These are phyloP conservation scores for Avena insularis DNA, from an alignment of 176 grass and related monocot genomes.

Conservation along the genomic window DNA sequence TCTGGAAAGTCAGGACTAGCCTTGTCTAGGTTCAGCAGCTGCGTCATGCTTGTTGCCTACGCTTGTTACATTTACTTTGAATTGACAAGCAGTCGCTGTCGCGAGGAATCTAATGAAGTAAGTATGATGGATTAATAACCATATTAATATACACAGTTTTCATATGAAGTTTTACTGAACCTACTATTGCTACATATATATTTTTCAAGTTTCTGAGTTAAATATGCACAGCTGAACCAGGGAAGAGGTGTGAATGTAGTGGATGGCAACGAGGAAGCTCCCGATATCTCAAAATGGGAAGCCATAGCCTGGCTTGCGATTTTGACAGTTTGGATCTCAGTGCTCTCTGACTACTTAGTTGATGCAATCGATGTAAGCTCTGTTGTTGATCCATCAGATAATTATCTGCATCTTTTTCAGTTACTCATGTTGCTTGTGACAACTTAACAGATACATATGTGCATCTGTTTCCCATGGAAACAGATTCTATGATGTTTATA, in stretches of 20 bases:
- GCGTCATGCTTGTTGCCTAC: slow-evolving; percentile 84
- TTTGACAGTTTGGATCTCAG: slow-evolving; percentile 72
- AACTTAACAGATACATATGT: slow-evolving; percentile 19
- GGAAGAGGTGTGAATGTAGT: slow-evolving; percentile 46
- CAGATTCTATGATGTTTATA: not conserved
- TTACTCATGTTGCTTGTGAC: not conserved
- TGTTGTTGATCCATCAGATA: not conserved
- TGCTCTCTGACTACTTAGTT: slow-evolving; percentile 74
- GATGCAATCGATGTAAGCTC: slow-evolving; percentile 61
- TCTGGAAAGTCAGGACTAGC: slow-evolving; percentile 70
- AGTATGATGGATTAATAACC: slow-evolving; percentile 16
- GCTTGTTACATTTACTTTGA: slow-evolving; percentile 73
- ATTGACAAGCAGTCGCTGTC: slow-evolving; percentile 36
- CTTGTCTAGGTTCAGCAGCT: slow-evolving; percentile 82
- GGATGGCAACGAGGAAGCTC: slow-evolving; percentile 25
- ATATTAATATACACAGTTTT: not conserved
- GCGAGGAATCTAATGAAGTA: slow-evolving; percentile 50
- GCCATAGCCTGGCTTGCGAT: slow-evolving; percentile 75
- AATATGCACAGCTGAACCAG: slow-evolving; percentile 42
- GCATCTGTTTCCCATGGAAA: slow-evolving; percentile 15
- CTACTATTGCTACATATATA: not conserved
- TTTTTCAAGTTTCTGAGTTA: slow-evolving; percentile 26
- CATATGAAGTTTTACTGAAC: not conserved
- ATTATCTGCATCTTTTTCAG: not conserved
- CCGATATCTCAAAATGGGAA: slow-evolving; percentile 71